These are phyloP conservation scores for Cryptococcus sp. DNA, from an alignment of 1,284 basidiomycete genomes.

Conservation along the genomic window DNA sequence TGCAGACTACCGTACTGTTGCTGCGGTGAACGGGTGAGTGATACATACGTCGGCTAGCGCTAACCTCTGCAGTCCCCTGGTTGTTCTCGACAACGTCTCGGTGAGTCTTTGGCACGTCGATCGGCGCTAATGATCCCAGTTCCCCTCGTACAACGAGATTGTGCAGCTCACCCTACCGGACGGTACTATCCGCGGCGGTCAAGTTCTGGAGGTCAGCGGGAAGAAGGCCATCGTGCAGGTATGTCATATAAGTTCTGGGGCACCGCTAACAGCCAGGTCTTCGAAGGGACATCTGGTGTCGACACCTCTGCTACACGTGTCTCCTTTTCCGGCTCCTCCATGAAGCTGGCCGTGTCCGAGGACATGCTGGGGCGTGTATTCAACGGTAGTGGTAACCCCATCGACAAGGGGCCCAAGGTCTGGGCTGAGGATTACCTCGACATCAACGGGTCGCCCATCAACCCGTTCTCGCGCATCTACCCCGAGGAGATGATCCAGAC, in stretches of 20 bases:
- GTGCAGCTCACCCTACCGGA: conserved; percentile 95
- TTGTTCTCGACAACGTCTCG: conserved; percentile 98
- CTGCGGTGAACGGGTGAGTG: conserved; percentile 88
- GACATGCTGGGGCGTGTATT: conserved; percentile 99
- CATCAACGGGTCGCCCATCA: conserved; percentile 99
- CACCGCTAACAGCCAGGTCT: conserved; percentile 56
- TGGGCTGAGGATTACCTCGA: conserved; percentile 99
- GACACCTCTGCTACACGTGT: conserved; percentile 92
- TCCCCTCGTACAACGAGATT: conserved; percentile 99
- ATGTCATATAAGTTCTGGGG: not conserved
- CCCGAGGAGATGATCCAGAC: conserved; percentile 99
- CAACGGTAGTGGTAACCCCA: conserved; percentile 97
- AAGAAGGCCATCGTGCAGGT: conserved; percentile 97
- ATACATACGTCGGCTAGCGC: not conserved
- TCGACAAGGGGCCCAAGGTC: conserved; percentile 97
- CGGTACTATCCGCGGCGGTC: conserved; percentile 89
- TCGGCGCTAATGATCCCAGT: conserved; percentile 54
- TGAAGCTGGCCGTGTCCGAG: conserved; percentile 99
- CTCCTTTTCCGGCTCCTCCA: conserved; percentile 95
- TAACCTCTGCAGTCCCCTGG: conserved; percentile 65
- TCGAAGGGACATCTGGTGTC: conserved; percentile 96
- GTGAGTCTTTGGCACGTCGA: conserved; percentile 51
- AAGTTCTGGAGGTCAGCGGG: conserved; percentile 96
- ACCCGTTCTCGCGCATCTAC: conserved; percentile 98
- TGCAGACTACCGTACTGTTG: conserved; percentile 90